Evolutionary conservation across 306 rosid species (phyloP).

Genomic region (Rubus parviflorus): DNA sequence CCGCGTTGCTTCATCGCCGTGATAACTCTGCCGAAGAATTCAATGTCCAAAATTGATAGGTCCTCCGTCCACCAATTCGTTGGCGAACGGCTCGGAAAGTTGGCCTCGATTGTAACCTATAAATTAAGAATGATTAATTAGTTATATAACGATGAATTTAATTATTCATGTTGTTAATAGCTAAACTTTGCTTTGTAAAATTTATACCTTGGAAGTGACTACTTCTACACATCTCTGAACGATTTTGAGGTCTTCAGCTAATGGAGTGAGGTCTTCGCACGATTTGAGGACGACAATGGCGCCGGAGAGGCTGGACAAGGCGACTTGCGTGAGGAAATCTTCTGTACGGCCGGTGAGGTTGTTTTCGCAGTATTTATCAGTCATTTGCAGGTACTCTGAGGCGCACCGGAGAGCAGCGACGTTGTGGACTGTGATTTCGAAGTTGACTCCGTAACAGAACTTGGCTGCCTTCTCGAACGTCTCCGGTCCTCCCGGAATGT

Average conservation of each 20-base stretch:
- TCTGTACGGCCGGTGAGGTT: conserved; percentile 75
- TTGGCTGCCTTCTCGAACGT: conserved; percentile 86
- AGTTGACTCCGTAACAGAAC: conserved; percentile 90
- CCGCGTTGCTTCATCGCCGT: conserved; percentile 60
- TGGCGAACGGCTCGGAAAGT: conserved; percentile 69
- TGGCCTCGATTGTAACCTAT: conserved; percentile 63
- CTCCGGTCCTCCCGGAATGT: conserved; percentile 85
- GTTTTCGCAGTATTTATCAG: conserved; percentile 56
- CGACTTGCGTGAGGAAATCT: conserved; percentile 68
- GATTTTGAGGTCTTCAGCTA: conserved; percentile 49
- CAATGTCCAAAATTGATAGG: conserved; percentile 53
- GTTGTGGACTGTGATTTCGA: conserved; percentile 78
- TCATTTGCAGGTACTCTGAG: conserved; percentile 80
- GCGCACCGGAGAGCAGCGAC: conserved; percentile 79
- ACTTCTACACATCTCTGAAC: conserved; percentile 58
- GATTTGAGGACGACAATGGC: conserved; percentile 66
- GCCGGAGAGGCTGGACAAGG: conserved; percentile 55
- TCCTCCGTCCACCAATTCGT: conserved; percentile 97
- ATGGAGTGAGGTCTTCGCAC: conserved; percentile 54
- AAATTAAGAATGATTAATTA: neutral
- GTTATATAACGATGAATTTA: neutral
- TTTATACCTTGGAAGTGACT: conserved; percentile 38
- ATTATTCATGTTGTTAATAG: neutral
- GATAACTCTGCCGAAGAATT: conserved; percentile 52
- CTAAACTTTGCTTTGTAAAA: neutral